Evolutionary conservation across 2,329 filamentous ascomycete genomes (phyloP).

Genomic region (Pseudogymnoascus sp.): DNA sequence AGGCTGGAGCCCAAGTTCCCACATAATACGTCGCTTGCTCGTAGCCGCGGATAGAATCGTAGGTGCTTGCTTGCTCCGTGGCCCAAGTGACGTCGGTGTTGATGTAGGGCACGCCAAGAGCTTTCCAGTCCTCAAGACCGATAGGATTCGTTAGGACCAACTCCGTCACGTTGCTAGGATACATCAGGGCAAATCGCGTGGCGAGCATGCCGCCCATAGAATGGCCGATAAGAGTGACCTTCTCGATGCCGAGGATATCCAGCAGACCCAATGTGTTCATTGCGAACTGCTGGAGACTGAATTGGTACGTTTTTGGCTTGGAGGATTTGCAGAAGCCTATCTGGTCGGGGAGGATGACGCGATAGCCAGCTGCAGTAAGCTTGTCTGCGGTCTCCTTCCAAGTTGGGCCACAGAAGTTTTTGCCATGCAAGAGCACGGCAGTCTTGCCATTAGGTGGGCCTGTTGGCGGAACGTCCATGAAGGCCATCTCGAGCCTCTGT

Average conservation of each 20-base stretch:
- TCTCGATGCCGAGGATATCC: constrained; percentile 35
- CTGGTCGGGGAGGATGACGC: constrained; percentile 47
- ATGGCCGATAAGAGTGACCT: constrained; percentile 44
- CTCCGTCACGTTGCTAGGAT: constrained; percentile 35
- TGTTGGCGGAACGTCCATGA: constrained; percentile 44
- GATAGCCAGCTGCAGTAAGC: constrained; percentile 39
- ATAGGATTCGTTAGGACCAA: constrained; percentile 46
- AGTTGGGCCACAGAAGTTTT: constrained; percentile 49
- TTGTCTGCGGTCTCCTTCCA: constrained; percentile 42
- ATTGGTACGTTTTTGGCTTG: constrained; percentile 45
- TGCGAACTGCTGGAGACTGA: constrained; percentile 44
- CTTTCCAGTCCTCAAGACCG: constrained; percentile 19
- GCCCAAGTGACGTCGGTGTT: constrained; percentile 34
- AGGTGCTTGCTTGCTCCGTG: constrained; percentile 36
- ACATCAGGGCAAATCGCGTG: constrained; percentile 44
- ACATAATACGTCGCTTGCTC: constrained; percentile 43
- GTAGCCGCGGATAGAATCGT: constrained; percentile 38
- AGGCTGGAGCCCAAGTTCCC: constrained; percentile 40
- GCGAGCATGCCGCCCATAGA: constrained; percentile 49
- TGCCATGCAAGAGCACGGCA: constrained; percentile 43
- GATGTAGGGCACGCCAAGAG: constrained; percentile 41
- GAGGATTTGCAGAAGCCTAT: constrained; percentile 52
- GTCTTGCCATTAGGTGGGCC: constrained; percentile 20
- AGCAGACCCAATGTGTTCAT: constrained; percentile 45
- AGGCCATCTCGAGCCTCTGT: constrained; percentile 46